Base-by-base conservation (phyloP, 768 basidiomycete genomes). In the Boletus patriciae region DNA sequence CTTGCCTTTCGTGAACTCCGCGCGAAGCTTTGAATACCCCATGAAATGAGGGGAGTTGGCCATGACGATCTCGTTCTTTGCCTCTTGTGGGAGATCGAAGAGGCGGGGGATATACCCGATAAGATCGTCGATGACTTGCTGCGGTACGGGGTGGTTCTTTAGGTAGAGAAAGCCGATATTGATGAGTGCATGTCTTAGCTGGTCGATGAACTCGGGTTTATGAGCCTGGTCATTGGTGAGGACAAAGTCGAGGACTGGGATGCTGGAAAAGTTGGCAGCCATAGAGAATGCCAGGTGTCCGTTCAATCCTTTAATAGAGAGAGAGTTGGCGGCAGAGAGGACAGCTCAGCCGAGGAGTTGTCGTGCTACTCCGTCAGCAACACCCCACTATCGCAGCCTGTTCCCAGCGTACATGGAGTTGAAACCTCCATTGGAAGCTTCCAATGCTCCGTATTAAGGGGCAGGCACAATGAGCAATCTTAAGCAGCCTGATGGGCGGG, bases 131-230 rank as follows among this genome's bases (percentile, higher is more conserved):
- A 87, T 72, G 56, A 79, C 72, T 1, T 72, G 56, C 25, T 72
- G 69, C 0, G 78, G 68, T 6, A 91, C 80, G 0, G 86, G 77
- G 34, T 85, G 78, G 62, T 92, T 85, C 44, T 83, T 75, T 46
- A 93, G 80, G 68, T 93, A 93, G 46, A 91, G 79, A 67, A 93
- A 92, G 21, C 90, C 91, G 66, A 92, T 86, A 50, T 89, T 84
- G 74, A 91, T 80, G 52, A 92, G 78, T 0, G 90, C 87, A 63
- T 90, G 75, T 29, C 79, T 82, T 2, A 92, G 83, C 58, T 90
- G 80, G 0, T 68, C 62, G 54, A 92, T 78, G 72, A 93, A 92
- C 52, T 75, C 62, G 3, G 77, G 66, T 55, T 77, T 80, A 36
- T 75, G 76, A 2, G 65, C 58, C 0, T 75, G 67, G 13, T 79